These are phyloP conservation scores for Gracilaria domingensis DNA, from an alignment of 23 red algal genomes.

Conservation along the genomic window DNA sequence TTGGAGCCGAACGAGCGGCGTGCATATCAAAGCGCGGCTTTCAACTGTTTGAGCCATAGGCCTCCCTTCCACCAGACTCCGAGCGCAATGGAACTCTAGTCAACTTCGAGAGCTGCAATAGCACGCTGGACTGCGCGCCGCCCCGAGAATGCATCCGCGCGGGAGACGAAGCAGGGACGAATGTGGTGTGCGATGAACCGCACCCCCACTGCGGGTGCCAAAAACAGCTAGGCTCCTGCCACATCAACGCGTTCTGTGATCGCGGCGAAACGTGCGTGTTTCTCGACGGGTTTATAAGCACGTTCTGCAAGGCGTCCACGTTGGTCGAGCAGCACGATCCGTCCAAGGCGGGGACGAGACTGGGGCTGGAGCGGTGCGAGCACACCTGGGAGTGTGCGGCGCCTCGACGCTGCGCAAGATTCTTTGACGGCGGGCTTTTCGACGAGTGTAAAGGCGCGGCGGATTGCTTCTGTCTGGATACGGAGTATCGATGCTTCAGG, in stretches of 20 bases:
- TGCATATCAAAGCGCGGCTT: not conserved
- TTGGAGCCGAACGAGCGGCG: not conserved
- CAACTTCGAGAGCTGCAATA: not conserved
- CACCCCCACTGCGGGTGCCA: not conserved
- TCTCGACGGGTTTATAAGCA: not conserved
- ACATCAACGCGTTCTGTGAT: not conserved
- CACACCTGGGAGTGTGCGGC: not conserved
- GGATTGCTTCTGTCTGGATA: slow-evolving; percentile 6
- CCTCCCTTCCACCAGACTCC: not conserved
- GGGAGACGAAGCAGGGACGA: not conserved
- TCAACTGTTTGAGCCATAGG: not conserved
- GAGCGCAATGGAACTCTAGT: not conserved
- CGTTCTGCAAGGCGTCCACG: not conserved
- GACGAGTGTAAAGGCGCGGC: not conserved
- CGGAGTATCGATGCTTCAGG: slow-evolving; percentile 1
- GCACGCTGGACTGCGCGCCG: not conserved
- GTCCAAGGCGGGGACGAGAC: not conserved
- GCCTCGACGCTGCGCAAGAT: not conserved
- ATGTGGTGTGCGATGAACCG: not conserved
- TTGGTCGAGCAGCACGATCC: not conserved
- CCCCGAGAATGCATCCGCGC: not conserved
- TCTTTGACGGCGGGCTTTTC: not conserved
- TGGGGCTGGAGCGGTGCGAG: not conserved
- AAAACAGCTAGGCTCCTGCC: not conserved
- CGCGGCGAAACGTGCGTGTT: slow-evolving; percentile 1